Percentiles rank a stretch among this genome's conserved stretches.
phyloP scores from a whole-genome alignment of 2,329 filamentous ascomycete species.

The Calonectria multiphialidica region DNA sequence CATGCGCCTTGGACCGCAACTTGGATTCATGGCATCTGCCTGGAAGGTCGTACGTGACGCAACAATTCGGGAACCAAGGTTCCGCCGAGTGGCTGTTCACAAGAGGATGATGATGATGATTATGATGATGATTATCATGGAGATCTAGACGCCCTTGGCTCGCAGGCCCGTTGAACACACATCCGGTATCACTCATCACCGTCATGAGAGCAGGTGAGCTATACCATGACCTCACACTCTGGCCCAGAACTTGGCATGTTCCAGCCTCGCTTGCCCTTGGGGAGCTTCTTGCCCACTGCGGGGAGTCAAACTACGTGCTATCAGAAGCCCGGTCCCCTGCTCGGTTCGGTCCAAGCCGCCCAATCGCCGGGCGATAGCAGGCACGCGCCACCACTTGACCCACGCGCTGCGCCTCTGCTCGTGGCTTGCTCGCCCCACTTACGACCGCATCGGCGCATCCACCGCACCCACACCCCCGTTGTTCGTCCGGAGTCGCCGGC shows the following conservation, averaged over 20 bases:
- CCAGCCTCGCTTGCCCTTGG: conserved; percentile 31
- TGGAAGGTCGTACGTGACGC: conserved; percentile 7
- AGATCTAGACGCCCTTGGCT: background rate
- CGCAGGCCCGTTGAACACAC: background rate
- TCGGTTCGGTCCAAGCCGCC: conserved; percentile 21
- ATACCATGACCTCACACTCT: conserved; percentile 33
- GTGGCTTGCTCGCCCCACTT: conserved; percentile 41
- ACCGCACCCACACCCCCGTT: conserved; percentile 31
- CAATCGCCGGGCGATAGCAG: conserved; percentile 34
- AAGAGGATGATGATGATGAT: background rate
- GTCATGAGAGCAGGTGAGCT: conserved; percentile 3
- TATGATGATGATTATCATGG: background rate
- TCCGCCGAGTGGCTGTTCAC: background rate
- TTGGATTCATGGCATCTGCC: conserved; percentile 18
- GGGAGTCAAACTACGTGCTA: conserved; percentile 11
- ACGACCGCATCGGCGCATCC: conserved; percentile 21
- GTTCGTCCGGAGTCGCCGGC: conserved; percentile 43
- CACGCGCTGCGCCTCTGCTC: conserved; percentile 47
- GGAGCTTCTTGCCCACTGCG: conserved; percentile 29
- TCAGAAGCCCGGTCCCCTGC: conserved; percentile 26
- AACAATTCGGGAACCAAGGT: conserved; percentile 4
- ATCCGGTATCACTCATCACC: conserved; percentile 21
- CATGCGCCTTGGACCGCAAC: background rate
- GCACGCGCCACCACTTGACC: conserved; percentile 38
- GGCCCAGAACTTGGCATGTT: conserved; percentile 22